Evolutionary conservation across 169 alveolate species (phyloP), one percentile per base, ranked within the genome.

Genomic region (Cryptosporidium ryanae): DNA sequence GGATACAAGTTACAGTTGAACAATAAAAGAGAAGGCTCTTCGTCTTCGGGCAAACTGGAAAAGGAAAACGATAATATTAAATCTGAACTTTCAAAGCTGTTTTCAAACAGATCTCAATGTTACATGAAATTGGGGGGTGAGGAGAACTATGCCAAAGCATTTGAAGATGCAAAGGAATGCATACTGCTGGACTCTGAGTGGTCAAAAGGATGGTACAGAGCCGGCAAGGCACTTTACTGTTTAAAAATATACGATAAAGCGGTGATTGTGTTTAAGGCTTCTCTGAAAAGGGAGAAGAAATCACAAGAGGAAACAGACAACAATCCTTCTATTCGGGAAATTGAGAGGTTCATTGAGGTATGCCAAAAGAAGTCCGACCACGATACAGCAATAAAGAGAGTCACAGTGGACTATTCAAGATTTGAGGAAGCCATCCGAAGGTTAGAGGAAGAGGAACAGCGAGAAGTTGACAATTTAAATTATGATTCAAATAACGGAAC

Each of bases 171-270:
- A 76, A 76, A 76, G 32, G 87, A 76, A 59, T 32, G 76, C 44
- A 76, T 76, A 25, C 38, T 76, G 25, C 23, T 76, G 2, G 27
- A 76, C 46, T 71, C 87, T 12, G 43, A 59, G 18, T 76, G 87
- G 87, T 76, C 87, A 13, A 76, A 76, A 55, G 87, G 76, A 21
- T 76, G 87, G 87, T 76, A 59, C 64, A 76, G 87, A 48, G 87
- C 87, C 13, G 87, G 87, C 17, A 76, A 76, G 25, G 87, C 87
- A 57, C 68, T 76, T 25, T 76, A 76, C 31, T 15, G 23, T 21
- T 50, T 76, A 21, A 76, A 76, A 13, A 34, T 76, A 8, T 76
- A 46, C 38, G 87, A 76, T 7, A 76, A 76, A 61, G 87, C 87
- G 12, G 38, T 61, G 7, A 76, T 44, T 15, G 70, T 76, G 18